Evolutionary conservation across 2,329 filamentous ascomycete genomes (phyloP).

Genomic region (Monascus ruber): DNA sequence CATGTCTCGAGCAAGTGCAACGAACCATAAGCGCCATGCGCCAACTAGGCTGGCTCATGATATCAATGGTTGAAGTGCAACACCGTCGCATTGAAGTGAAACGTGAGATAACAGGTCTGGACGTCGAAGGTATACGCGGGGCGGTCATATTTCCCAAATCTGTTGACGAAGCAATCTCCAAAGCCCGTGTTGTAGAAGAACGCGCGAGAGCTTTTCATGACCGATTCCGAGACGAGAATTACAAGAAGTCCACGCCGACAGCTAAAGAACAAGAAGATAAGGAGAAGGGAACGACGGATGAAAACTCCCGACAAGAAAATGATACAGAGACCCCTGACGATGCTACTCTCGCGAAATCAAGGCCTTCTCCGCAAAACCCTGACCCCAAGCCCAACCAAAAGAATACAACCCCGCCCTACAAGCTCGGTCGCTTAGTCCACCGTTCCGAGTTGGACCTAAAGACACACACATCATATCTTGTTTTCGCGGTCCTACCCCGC

Average conservation of each 20-base stretch:
- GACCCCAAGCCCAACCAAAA: too few relatives aligned
- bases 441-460: slow-evolving; percentile 80
- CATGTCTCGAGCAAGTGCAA: slow-evolving; percentile 92
- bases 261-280: slow-evolving; percentile 13
- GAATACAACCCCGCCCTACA: slow-evolving; percentile 43
- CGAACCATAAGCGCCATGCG: slow-evolving; percentile 73
- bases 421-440: slow-evolving; percentile 67
- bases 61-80: slow-evolving; percentile 83
- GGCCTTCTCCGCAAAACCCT: too few relatives aligned
- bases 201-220: slow-evolving; percentile 54
- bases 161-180: slow-evolving; percentile 66
- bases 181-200: slow-evolving; percentile 62
- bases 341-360: slow-evolving; percentile 1
- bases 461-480: slow-evolving; percentile 92
- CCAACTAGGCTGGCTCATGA: slow-evolving; percentile 75
- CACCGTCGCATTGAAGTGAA: slow-evolving; percentile 70
- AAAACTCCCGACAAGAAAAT: slow-evolving; percentile 18
- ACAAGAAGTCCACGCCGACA: too few relatives aligned
- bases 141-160: slow-evolving; percentile 54
- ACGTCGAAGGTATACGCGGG: slow-evolving; percentile 54
- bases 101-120: slow-evolving; percentile 67
- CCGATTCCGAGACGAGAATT: too few relatives aligned
- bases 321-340: slow-evolving; percentile 14
- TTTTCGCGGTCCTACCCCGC: slow-evolving; percentile 80
- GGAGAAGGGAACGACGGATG: slow-evolving; percentile 13